phyloP scores from a whole-genome alignment of 1,139 yeast genomes.

The Petasospora rhodanensis region DNA sequence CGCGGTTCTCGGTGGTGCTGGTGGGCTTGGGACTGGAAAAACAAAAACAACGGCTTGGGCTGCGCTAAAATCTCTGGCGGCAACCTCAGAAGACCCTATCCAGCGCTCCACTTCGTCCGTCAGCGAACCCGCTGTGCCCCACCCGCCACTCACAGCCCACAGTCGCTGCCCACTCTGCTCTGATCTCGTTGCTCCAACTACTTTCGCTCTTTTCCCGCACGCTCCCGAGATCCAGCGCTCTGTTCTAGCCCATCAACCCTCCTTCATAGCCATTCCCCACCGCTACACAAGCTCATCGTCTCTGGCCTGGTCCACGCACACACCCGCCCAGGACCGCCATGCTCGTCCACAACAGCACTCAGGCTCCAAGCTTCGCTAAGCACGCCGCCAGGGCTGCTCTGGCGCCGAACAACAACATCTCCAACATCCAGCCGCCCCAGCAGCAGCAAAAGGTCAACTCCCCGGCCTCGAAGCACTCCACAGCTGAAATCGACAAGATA shows the following conservation, averaged over 20 bases:
- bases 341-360: no score
- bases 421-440: constrained; percentile 12
- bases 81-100: not conserved
- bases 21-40: no score
- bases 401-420: constrained; percentile 17
- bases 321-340: constrained; percentile 10
- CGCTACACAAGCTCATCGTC: not conserved
- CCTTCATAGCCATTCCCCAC: not conserved
- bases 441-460: constrained; percentile 1
- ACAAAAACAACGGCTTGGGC: constrained; percentile 1
- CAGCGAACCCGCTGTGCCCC: not conserved
- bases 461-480: constrained; percentile 1
- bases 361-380: constrained; percentile 23
- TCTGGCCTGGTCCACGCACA: constrained; percentile 1
- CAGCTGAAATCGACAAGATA: constrained; percentile 28
- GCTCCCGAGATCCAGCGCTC: not conserved
- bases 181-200: constrained; percentile 7
- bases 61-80: not conserved
- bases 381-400: constrained; percentile 26
- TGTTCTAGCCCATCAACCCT: not conserved
- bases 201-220: constrained; percentile 2
- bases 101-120: not conserved
- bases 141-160: not conserved
- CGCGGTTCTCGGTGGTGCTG: no score
- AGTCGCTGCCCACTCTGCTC: no score